Evolutionary conservation across 2,329 filamentous ascomycete genomes (phyloP).

Genomic region (Botrytis medusae): DNA sequence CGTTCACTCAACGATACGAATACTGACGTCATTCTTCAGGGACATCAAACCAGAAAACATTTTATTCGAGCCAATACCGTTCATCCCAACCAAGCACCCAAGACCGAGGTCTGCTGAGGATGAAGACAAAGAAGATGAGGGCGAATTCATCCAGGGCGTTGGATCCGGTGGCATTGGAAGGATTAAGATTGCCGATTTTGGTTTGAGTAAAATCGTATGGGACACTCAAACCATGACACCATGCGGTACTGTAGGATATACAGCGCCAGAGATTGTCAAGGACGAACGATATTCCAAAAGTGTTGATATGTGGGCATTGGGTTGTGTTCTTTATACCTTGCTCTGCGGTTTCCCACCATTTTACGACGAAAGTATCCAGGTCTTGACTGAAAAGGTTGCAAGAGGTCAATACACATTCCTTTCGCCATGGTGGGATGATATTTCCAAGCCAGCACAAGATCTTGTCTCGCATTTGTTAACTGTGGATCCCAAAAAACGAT

Average conservation of each 20-base stretch:
- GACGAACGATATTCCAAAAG: constrained; percentile 98
- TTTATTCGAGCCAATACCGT: constrained; percentile 82
- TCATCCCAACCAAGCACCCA: constrained; percentile 75
- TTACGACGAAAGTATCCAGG: constrained; percentile 96
- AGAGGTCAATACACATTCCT: constrained; percentile 96
- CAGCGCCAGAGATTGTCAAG: constrained; percentile 97
- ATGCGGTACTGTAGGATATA: constrained; percentile 98
- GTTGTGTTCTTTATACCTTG: constrained; percentile 93
- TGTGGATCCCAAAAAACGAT: constrained; percentile 93
- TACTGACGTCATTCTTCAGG: constrained; percentile 57
- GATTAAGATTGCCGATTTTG: constrained; percentile 98
- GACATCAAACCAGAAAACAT: constrained; percentile 99
- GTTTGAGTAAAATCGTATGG: constrained; percentile 97
- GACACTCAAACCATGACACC: constrained; percentile 98
- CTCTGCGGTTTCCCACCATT: constrained; percentile 98
- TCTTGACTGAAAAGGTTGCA: constrained; percentile 95
- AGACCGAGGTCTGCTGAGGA: constrained; percentile 84
- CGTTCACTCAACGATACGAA: constrained; percentile 20
- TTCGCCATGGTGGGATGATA: constrained; percentile 99
- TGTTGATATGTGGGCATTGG: constrained; percentile 98
- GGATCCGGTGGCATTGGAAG: constrained; percentile 88
- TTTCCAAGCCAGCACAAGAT: constrained; percentile 91
- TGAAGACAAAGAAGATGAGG: constrained; percentile 96
- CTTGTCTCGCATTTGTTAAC: constrained; percentile 90
- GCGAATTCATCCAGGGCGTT: constrained; percentile 79